These are phyloP conservation scores for Russula virescens DNA, from an alignment of 768 basidiomycete species.

Conservation along the genomic window DNA sequence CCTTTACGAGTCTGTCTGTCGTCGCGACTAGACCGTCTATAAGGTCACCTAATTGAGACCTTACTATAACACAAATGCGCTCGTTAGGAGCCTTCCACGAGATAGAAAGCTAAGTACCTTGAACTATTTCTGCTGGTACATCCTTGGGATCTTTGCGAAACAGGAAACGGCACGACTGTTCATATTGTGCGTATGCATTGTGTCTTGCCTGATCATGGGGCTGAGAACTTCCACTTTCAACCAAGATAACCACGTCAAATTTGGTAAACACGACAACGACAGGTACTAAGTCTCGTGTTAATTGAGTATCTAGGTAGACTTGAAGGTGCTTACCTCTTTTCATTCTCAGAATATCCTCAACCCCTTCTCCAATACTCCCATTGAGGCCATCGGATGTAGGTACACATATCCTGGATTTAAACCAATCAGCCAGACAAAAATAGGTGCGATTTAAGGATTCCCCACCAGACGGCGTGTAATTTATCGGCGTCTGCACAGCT, in stretches of 20 bases:
- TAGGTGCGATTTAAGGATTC: too few relatives aligned
- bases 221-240: neutral
- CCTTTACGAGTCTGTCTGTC: neutral
- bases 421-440: neutral
- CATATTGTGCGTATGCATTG: neutral
- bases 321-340: neutral
- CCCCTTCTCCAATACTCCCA: slow-evolving; percentile 1
- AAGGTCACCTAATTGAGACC: neutral
- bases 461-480: slow-evolving; percentile 9
- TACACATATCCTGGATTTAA: slow-evolving; percentile 4
- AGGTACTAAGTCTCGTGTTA: neutral
- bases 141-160: neutral
- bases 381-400: neutral
- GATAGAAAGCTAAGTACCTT: neutral
- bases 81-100: neutral
- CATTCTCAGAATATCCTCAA: slow-evolving; percentile 1
- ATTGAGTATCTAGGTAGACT: too few relatives aligned
- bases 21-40: neutral
- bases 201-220: neutral
- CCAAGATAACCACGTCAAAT: neutral
- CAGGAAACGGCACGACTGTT: neutral
- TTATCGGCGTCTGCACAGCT: neutral
- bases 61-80: neutral
- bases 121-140: slow-evolving; percentile 10
- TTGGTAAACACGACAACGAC: slow-evolving; percentile 10